Conservation (phyloP, 1,139 yeast genomes). For the Protomyces inouyei region DNA sequence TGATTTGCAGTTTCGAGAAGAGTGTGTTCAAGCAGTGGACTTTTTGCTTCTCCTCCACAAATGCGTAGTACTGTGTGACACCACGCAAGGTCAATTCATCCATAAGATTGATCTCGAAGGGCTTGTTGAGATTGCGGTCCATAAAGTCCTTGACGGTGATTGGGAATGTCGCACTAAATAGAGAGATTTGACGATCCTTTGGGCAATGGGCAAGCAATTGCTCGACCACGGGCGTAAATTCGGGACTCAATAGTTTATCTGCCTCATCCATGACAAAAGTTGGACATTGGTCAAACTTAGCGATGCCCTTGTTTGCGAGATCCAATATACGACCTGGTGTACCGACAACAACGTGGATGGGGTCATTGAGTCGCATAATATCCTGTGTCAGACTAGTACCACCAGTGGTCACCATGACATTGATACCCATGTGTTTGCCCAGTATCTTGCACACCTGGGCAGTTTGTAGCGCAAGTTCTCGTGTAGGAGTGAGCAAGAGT, state of each 20-base stretch:
- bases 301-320: conserved; percentile 80
- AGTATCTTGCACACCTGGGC: conserved; percentile 96
- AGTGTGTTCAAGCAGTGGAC: conserved; percentile 91
- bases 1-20: conserved; percentile 87
- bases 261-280: conserved; percentile 98
- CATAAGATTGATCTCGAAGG: conserved; percentile 94
- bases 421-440: conserved; percentile 77
- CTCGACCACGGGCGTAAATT: conserved; percentile 81
- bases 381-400: conserved; percentile 95
- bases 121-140: conserved; percentile 64
- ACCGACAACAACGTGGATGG: conserved; percentile 87
- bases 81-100: conserved; percentile 95
- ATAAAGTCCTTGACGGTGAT: conserved; percentile 85
- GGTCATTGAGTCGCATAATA: conserved; percentile 83
- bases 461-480: conserved; percentile 94
- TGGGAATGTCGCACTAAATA: conserved; percentile 96
- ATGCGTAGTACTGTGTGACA: conserved; percentile 94
- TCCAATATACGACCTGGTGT: conserved; percentile 97
- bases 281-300: conserved; percentile 81
- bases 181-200: conserved; percentile 68
- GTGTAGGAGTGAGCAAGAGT: conserved; percentile 81
- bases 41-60: conserved; percentile 94
- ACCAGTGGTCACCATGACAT: conserved; percentile 98
- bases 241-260: conserved; percentile 90
- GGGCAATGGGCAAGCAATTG: conserved; percentile 84